These are phyloP conservation scores for Diaporthe longicolla DNA, from an alignment of 2,329 filamentous ascomycete genomes.

Conservation along the genomic window DNA sequence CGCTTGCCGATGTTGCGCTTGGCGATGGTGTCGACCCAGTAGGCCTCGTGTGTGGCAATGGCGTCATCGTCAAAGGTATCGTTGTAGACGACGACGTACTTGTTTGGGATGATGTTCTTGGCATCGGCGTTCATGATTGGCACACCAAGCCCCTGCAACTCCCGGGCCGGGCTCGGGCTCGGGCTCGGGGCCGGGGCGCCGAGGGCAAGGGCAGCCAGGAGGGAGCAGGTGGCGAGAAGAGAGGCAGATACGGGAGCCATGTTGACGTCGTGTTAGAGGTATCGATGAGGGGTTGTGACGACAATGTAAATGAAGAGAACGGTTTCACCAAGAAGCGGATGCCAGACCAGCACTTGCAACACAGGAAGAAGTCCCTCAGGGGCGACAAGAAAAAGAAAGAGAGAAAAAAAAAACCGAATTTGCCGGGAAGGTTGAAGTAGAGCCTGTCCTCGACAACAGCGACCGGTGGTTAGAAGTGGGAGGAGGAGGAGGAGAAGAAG, in stretches of 20 bases:
- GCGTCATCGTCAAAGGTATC: conserved; percentile 62
- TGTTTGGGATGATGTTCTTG: conserved; percentile 65
- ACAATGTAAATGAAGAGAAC: neutral
- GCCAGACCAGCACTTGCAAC: conserved; percentile 36
- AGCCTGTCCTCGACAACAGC: conserved; percentile 23
- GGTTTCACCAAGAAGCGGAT: conserved; percentile 24
- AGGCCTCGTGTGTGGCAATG: conserved; percentile 64
- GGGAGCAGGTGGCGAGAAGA: conserved; percentile 28
- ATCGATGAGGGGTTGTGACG: neutral
- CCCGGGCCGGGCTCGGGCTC: conserved; percentile 19
- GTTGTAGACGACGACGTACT: conserved; percentile 77
- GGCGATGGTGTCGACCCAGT: conserved; percentile 63
- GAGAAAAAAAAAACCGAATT: neutral
- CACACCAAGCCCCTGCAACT: conserved; percentile 52
- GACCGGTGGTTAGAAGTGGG: conserved; percentile 3
- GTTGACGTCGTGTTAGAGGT: conserved; percentile 1
- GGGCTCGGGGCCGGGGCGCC: conserved; percentile 32
- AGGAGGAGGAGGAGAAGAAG: neutral
- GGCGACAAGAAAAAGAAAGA: neutral
- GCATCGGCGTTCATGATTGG: conserved; percentile 66
- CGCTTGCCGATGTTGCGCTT: conserved; percentile 72
- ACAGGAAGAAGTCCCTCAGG: neutral
- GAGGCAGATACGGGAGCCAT: conserved; percentile 30
- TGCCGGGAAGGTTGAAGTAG: conserved; percentile 2
- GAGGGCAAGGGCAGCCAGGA: conserved; percentile 39